These are phyloP conservation scores for Xylariaceae sp. DNA, from an alignment of 2,329 filamentous ascomycete genomes.

Conservation along the genomic window DNA sequence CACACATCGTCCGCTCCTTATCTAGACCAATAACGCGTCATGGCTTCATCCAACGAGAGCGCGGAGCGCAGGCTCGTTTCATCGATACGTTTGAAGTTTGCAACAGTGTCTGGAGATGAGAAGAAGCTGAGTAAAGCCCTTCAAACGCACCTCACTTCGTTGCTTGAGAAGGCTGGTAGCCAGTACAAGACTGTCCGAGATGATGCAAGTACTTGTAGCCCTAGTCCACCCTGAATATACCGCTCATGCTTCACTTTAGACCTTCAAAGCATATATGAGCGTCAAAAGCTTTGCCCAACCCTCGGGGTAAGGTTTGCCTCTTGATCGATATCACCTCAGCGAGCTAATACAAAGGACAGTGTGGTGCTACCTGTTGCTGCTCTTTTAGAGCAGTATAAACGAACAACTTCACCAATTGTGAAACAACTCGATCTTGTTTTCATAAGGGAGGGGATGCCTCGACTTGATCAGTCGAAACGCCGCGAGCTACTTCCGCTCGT, in stretches of 20 bases:
- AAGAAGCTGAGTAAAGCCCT: constrained; percentile 80
- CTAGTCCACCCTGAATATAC: background rate
- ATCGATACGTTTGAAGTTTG: constrained; percentile 43
- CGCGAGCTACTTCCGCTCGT: constrained; percentile 74
- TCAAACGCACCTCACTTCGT: constrained; percentile 76
- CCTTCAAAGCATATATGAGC: constrained; percentile 57
- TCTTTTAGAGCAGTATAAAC: constrained; percentile 88
- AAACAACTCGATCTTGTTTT: constrained; percentile 89
- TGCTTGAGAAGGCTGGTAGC: constrained; percentile 86
- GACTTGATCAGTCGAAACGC: constrained; percentile 63
- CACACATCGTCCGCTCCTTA: background rate
- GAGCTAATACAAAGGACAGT: constrained; percentile 41
- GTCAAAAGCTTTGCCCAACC: constrained; percentile 61
- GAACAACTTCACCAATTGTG: constrained; percentile 73
- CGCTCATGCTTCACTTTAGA: constrained; percentile 43
- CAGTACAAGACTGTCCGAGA: constrained; percentile 78
- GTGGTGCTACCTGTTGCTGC: constrained; percentile 84
- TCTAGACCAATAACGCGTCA: constrained; percentile 19
- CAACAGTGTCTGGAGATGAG: constrained; percentile 71
- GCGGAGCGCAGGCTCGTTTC: constrained; percentile 43
- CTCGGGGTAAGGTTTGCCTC: constrained; percentile 48
- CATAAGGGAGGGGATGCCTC: constrained; percentile 77
- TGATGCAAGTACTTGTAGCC: constrained; percentile 34
- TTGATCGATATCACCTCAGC: constrained; percentile 9
- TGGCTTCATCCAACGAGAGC: constrained; percentile 39